Conservation (phyloP, 1,284 basidiomycete genomes). For the Rhodotorula sp. region DNA sequence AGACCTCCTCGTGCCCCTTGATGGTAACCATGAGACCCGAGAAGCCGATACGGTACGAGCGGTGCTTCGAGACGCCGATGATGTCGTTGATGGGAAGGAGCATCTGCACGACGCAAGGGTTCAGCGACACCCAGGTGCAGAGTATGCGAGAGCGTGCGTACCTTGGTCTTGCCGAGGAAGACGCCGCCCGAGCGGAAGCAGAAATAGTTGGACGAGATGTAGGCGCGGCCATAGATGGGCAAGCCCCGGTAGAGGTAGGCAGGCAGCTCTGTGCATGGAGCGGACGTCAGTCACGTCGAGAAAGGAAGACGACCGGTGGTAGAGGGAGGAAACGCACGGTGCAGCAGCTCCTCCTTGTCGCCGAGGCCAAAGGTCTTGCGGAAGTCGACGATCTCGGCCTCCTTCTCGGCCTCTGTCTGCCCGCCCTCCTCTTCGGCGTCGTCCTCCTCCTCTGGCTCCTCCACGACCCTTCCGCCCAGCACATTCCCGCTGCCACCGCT, state of each 20-base stretch:
- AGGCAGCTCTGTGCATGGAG: constrained; percentile 66
- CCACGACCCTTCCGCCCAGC: constrained; percentile 1
- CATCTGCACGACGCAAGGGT: constrained; percentile 64
- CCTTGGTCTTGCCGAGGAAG: constrained; percentile 69
- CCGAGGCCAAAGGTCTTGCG: constrained; percentile 71
- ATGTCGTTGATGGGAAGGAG: constrained; percentile 87
- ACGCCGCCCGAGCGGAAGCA: constrained; percentile 84
- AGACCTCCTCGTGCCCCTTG: constrained; percentile 93
- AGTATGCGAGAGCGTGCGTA: constrained; percentile 50
- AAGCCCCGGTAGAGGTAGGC: constrained; percentile 83
- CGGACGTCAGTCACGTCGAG: background rate
- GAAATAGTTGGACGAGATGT: constrained; percentile 81
- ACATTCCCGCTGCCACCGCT: constrained; percentile 1
- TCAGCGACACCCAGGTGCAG: background rate
- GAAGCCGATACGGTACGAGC: constrained; percentile 83
- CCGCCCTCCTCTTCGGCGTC: constrained; percentile 50
- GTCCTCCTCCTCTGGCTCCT: constrained; percentile 19
- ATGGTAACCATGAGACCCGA: constrained; percentile 86
- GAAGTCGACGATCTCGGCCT: constrained; percentile 58
- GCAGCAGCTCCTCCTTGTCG: constrained; percentile 79
- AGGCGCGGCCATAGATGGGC: constrained; percentile 81
- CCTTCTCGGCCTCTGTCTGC: constrained; percentile 16
- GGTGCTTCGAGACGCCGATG: constrained; percentile 76
- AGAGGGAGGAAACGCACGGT: constrained; percentile 63
- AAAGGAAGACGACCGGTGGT: no score